These are phyloP conservation scores for Morella rubra DNA, from an alignment of 306 rosid species.

Conservation along the genomic window DNA sequence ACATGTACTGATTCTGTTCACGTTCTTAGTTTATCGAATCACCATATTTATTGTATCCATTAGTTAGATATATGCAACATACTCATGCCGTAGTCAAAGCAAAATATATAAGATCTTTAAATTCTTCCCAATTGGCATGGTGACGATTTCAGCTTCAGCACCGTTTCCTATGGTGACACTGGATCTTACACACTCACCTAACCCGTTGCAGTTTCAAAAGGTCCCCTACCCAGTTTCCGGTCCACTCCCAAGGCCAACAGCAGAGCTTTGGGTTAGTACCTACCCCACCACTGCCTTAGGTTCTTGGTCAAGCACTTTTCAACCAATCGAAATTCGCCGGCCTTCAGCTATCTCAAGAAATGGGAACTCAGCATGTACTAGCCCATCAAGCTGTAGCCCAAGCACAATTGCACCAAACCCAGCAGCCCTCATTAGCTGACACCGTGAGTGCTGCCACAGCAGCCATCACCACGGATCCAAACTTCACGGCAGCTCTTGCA, in stretches of 20 bases:
- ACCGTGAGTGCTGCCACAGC: constrained; percentile 84
- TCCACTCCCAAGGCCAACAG: constrained; percentile 59
- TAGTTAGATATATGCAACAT: too few species aligned
- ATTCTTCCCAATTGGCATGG: too few species aligned
- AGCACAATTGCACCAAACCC: constrained; percentile 34
- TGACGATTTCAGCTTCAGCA: constrained; percentile 50
- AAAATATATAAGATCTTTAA: too few species aligned
- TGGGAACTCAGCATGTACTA: too few species aligned
- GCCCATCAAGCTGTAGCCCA: too few species aligned
- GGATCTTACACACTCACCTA: constrained; percentile 73
- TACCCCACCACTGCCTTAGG: constrained; percentile 40
- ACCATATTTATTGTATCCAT: too few species aligned
- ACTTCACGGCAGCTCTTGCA: constrained; percentile 84
- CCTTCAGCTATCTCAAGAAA: constrained; percentile 76
- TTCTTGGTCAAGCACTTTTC: constrained; percentile 59
- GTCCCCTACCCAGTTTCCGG: constrained; percentile 49
- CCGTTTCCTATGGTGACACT: constrained; percentile 58
- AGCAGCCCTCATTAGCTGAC: constrained; percentile 51
- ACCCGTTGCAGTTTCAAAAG: constrained; percentile 62
- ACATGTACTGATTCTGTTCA: too few species aligned
- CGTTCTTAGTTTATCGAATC: too few species aligned
- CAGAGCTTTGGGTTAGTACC: constrained; percentile 44
- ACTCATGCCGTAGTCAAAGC: too few species aligned
- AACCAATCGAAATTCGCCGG: constrained; percentile 90
- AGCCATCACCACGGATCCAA: constrained; percentile 83